Percentiles rank a stretch among this genome's conserved stretches.
phyloP scores from a whole-genome alignment of 2,329 filamentous ascomycete species.

The Helminthosporium solani region DNA sequence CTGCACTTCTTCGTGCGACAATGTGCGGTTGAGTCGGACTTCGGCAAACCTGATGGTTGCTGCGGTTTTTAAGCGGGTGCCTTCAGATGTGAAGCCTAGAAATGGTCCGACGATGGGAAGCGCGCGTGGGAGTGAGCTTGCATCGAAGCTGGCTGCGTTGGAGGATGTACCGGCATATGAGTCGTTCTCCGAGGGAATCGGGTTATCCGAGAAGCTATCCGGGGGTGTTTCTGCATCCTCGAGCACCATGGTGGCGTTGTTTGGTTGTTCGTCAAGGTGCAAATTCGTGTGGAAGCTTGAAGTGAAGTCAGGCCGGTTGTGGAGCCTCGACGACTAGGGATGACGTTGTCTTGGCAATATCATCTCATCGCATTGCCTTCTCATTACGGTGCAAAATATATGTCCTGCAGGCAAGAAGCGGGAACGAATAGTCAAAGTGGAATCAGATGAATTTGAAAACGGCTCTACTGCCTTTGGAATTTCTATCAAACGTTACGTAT shows the following conservation, averaged over 20 bases:
- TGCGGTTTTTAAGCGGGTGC: conserved; percentile 31
- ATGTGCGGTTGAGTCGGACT: conserved; percentile 25
- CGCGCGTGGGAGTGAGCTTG: conserved; percentile 40
- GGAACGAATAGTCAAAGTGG: too few relatives aligned
- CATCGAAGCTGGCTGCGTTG: conserved; percentile 35
- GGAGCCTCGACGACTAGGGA: too few relatives aligned
- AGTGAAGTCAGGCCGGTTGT: conserved; percentile 1
- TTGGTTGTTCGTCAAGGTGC: conserved; percentile 21
- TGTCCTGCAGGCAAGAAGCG: too few relatives aligned
- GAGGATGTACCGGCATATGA: conserved; percentile 32
- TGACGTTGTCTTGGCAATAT: not conserved
- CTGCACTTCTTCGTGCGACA: conserved; percentile 46
- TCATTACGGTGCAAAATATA: too few relatives aligned
- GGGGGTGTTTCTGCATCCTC: conserved; percentile 37
- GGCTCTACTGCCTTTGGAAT: not conserved
- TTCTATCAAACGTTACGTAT: not conserved
- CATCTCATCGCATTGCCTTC: not conserved
- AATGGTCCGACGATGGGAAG: conserved; percentile 36
- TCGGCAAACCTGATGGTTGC: conserved; percentile 35
- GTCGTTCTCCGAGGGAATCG: conserved; percentile 41
- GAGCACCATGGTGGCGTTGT: conserved; percentile 42
- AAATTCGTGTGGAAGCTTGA: conserved; percentile 5
- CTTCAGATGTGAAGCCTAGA: conserved; percentile 28
- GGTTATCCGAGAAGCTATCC: conserved; percentile 34
- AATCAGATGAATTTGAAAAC: not conserved